These are phyloP conservation scores for Ceratocystis cubensis DNA, from an alignment of 2,329 filamentous ascomycete species.

Conservation along the genomic window DNA sequence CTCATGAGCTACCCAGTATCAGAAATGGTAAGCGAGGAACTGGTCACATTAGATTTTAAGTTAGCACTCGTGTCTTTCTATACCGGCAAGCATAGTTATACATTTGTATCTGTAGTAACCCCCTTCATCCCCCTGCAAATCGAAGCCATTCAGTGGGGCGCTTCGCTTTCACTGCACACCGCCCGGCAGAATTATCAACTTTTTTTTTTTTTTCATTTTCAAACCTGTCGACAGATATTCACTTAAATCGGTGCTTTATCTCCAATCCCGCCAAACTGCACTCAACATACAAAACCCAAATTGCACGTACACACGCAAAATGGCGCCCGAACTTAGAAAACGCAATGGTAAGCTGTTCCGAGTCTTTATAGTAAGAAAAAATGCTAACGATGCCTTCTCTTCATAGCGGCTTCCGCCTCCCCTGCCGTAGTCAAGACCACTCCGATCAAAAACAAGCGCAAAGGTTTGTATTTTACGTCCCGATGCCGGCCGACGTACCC, in stretches of 20 bases:
- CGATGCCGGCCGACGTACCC: background rate
- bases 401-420: slow-evolving; percentile 14
- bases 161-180: slow-evolving; percentile 14
- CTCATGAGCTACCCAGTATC: too few relatives aligned
- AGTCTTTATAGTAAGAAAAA: background rate
- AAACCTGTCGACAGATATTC: slow-evolving; percentile 15
- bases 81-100: too few relatives aligned
- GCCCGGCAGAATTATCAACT: slow-evolving; percentile 29
- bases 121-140: background rate
- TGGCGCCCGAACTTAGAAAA: slow-evolving; percentile 36
- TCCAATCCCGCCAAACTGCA: slow-evolving; percentile 15
- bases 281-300: slow-evolving; percentile 22
- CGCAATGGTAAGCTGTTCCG: slow-evolving; percentile 26
- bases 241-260: background rate
- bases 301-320: slow-evolving; percentile 25
- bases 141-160: slow-evolving; percentile 10
- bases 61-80: too few relatives aligned
- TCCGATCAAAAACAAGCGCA: slow-evolving; percentile 26
- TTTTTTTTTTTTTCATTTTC: slow-evolving; percentile 27
- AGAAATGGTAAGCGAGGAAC: too few relatives aligned
- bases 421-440: slow-evolving; percentile 20
- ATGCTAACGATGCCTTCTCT: slow-evolving; percentile 8
- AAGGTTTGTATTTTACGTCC: slow-evolving; percentile 26
- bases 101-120: background rate
- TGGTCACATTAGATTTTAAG: too few relatives aligned